Evolutionary conservation across 192 early-diverging fungal genomes (phyloP).

Genomic region (Backusella luteola): DNA sequence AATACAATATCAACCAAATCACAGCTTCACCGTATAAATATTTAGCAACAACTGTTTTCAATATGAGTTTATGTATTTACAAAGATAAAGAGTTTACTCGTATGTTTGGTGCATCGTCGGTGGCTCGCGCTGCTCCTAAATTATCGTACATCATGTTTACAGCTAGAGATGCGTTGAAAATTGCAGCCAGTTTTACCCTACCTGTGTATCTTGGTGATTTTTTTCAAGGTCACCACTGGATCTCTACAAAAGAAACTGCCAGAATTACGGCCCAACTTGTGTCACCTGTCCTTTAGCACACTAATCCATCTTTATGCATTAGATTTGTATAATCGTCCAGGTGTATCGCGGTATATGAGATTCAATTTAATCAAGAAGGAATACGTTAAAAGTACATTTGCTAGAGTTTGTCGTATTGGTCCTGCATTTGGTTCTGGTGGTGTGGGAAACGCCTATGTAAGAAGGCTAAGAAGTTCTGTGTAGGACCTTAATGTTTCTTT

Average conservation of each 20-base stretch:
- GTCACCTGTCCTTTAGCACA: constrained; percentile 40
- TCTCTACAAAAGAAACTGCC: background rate
- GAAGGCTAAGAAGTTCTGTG: background rate
- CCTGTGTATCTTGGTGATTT: constrained; percentile 19
- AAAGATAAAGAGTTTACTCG: constrained; percentile 47
- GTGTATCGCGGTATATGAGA: background rate
- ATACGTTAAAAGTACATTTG: constrained; percentile 40
- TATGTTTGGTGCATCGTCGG: constrained; percentile 39
- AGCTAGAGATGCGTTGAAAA: constrained; percentile 38
- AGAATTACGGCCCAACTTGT: constrained; percentile 25
- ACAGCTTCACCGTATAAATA: constrained; percentile 33
- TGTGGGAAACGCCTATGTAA: constrained; percentile 34
- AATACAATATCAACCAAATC: background rate
- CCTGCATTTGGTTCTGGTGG: constrained; percentile 49
- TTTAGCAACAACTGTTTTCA: constrained; percentile 33
- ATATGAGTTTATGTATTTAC: constrained; percentile 42
- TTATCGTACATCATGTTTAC: constrained; percentile 38
- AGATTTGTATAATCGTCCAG: constrained; percentile 42
- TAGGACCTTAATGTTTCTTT: background rate
- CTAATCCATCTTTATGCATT: constrained; percentile 43
- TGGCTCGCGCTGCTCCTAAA: constrained; percentile 20
- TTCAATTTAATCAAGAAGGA: constrained; percentile 15
- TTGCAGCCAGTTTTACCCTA: constrained; percentile 43
- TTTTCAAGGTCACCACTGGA: background rate
- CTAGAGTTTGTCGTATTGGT: constrained; percentile 39